Evolutionary conservation across 176 grass and related monocot genomes (phyloP), one percentile per base, ranked within the genome.

Genomic region (Microstegium vimineum): DNA sequence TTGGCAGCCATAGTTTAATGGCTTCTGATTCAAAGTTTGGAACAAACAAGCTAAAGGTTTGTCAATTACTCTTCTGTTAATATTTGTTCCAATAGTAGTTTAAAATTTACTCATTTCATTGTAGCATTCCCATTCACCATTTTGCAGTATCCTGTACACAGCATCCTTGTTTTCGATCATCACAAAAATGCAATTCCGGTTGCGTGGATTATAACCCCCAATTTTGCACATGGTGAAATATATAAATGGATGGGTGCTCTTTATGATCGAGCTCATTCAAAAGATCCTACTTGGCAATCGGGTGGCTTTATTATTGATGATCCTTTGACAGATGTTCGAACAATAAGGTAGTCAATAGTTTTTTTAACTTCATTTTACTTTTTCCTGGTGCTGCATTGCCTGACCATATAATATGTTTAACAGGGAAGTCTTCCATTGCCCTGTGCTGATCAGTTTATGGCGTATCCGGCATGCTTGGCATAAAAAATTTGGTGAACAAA

Each of bases 291-390:
- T 46, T 99, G 96, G 96, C 87, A 95, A 66, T 91, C 95, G 72
- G 91, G 91, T 78, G 96, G 96, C 69, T 99, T 95, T 81, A 89
- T 99, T 78, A 89, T 91, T 83, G 93, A 99, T 90, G 87, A 99
- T 69, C 93, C 96, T 60, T 93, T 87, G 66, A 61, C 89, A 35
- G 91, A 99, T 78, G 31, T 90, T 45, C 86, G 83, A 73, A 87
- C 83, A 40, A 95, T 99, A 88, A 95, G 90, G 93, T 99, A 78
- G 81, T 7, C 64, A 11, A 46, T 62, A 17, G 49, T 79, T 43
- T 61, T 30, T 62, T 11, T 62, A 15, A 28, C 26, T 74, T 80
- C 60, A 14, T 7, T 81, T 5, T 63, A 63, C 36, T 80, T 13
- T 81, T 77, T 80, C 61, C 46, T 82, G 17, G 49, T 13, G 7